These are phyloP conservation scores for Fraxinus nigra DNA, from an alignment of 305 asterid species.

Conservation along the genomic window DNA sequence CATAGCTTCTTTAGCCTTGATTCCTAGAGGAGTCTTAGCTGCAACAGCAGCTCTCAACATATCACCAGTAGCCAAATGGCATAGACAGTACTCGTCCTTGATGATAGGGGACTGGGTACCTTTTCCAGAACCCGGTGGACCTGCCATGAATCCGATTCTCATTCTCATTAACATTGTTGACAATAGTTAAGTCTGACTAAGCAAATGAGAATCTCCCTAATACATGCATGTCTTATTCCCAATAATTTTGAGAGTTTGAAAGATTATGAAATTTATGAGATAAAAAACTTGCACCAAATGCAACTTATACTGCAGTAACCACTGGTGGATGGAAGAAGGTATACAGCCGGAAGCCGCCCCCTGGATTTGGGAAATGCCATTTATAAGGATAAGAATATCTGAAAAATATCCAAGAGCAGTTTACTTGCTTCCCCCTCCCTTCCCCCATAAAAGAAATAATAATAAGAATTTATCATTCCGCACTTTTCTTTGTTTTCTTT, in stretches of 20 bases:
- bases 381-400: neutral
- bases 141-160: constrained; percentile 30
- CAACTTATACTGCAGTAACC: neutral
- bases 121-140: constrained; percentile 96
- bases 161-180: neutral
- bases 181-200: neutral
- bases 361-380: neutral
- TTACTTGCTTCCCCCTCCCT: neutral
- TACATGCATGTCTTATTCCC: neutral
- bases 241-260: neutral
- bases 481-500: neutral
- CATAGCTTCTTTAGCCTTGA: constrained; percentile 91
- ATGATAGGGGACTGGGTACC: constrained; percentile 90
- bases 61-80: constrained; percentile 95
- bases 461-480: neutral
- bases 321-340: neutral
- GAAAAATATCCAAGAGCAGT: neutral
- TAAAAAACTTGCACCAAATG: neutral
- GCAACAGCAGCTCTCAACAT: constrained; percentile 96
- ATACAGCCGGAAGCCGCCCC: neutral
- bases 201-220: neutral
- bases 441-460: neutral
- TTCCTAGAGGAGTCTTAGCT: constrained; percentile 83
- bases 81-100: constrained; percentile 82
- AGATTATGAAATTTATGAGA: neutral